phyloP scores from a whole-genome alignment of 352 stramenopile genomes.

The Phytophthora rubi region DNA sequence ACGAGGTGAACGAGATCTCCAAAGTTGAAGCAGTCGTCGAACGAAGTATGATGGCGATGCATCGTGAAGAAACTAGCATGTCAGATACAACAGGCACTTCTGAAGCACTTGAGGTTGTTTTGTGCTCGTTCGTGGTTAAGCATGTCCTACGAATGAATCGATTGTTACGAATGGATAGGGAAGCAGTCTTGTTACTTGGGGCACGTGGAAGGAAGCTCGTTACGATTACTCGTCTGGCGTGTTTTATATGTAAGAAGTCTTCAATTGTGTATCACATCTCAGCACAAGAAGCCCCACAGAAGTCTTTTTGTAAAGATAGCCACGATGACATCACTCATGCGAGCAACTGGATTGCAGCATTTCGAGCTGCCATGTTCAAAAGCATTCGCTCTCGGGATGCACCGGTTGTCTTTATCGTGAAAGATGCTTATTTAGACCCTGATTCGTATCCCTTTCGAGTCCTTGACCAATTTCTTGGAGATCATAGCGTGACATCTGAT shows the following conservation, averaged over 20 bases:
- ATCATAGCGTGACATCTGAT: constrained; percentile 41
- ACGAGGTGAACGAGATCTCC: constrained; percentile 58
- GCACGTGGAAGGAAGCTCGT: constrained; percentile 51
- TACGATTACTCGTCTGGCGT: constrained; percentile 59
- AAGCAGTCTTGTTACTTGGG: constrained; percentile 59
- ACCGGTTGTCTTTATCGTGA: constrained; percentile 61
- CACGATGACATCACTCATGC: not conserved
- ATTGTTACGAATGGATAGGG: constrained; percentile 43
- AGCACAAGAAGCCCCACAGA: not conserved
- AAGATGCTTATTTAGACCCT: constrained; percentile 46
- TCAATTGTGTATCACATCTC: constrained; percentile 39
- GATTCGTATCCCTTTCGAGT: constrained; percentile 41
- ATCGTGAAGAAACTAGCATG: constrained; percentile 27
- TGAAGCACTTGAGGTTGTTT: constrained; percentile 54
- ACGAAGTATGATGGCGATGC: constrained; percentile 65
- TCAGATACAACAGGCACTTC: not conserved
- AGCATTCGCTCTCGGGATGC: constrained; percentile 48
- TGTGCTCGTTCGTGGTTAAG: constrained; percentile 62
- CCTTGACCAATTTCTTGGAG: constrained; percentile 59
- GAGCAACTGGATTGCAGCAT: constrained; percentile 39
- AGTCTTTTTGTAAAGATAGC: not conserved
- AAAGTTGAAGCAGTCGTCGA: constrained; percentile 64
- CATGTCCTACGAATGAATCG: constrained; percentile 63
- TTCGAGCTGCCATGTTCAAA: constrained; percentile 53
- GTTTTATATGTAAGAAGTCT: constrained; percentile 57